These are phyloP conservation scores for Triticum timopheevii DNA, from an alignment of 176 grass and related monocot species.

Conservation along the genomic window DNA sequence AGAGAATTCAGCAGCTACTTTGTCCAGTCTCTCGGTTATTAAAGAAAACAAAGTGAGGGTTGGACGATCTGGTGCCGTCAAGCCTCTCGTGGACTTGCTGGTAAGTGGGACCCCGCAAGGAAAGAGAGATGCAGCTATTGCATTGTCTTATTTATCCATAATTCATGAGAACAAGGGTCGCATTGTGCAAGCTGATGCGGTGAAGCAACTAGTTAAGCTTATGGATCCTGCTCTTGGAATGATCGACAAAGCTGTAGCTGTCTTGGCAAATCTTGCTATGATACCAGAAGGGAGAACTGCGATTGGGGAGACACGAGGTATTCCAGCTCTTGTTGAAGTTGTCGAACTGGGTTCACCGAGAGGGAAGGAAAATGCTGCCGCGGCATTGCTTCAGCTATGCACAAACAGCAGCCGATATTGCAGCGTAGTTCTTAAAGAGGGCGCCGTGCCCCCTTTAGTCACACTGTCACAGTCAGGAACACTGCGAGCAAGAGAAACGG, in stretches of 20 bases:
- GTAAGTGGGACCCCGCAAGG: conserved; percentile 64
- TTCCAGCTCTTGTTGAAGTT: conserved; percentile 76
- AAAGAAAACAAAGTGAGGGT: conserved; percentile 76
- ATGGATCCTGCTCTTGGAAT: conserved; percentile 92
- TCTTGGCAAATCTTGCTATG: conserved; percentile 78
- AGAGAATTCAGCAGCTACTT: conserved; percentile 75
- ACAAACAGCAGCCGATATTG: conserved; percentile 69
- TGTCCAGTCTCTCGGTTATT: conserved; percentile 82
- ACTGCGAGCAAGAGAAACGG: conserved; percentile 85
- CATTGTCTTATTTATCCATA: conserved; percentile 84
- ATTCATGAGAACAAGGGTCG: conserved; percentile 73
- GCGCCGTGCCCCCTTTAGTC: conserved; percentile 76
- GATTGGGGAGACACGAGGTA: conserved; percentile 65
- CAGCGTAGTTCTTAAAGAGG: conserved; percentile 82
- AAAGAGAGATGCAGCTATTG: conserved; percentile 84
- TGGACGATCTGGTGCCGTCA: conserved; percentile 71
- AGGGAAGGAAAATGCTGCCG: conserved; percentile 76
- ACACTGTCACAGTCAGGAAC: conserved; percentile 83
- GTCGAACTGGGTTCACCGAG: conserved; percentile 82
- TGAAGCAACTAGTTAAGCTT: conserved; percentile 70
- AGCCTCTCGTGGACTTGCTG: conserved; percentile 72
- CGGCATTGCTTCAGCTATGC: conserved; percentile 75
- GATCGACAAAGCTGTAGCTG: conserved; percentile 78
- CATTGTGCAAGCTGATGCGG: conserved; percentile 75
- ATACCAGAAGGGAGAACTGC: conserved; percentile 49